Base-by-base conservation (phyloP, 768 basidiomycete genomes). In the Lactarius deliciosus region DNA sequence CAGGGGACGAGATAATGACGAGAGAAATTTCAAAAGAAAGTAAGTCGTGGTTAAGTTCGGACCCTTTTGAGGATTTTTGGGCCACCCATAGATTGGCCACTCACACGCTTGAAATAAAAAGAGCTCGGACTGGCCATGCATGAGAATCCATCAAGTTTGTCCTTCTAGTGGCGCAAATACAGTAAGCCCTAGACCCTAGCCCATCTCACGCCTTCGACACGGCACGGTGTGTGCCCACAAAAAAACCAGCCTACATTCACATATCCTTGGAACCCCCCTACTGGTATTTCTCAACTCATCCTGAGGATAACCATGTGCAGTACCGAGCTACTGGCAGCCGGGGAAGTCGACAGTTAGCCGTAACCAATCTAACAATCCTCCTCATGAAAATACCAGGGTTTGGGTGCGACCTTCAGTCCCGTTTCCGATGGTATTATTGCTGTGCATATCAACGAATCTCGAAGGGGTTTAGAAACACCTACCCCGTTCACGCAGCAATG, bases 401-500 rank as follows among this genome's bases (percentile, higher is more conserved):
- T 50, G 45, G 45, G 20, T 50, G n/a, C n/a, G 13, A 50, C 22
- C 22, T 11, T 25, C 47, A 22, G 11, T 22, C 22, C 47, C 5
- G 2, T 16, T 5, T 53, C 22, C n/a, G 2, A 5, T 25, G 22
- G 47, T 50, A 50, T 50, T 25, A 22, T 5, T 11, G 45, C 11
- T 22, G n/a, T 50, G 22, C 11, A 22, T 15, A 4, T 50, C 13
- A 15, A 53, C 45, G 20, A 22, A 47, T 47, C 10, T 47, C 3
- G n/a, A 47, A 25, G 15, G 22, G 6, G 5, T 15, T 50, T 28
- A 15, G 25, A 53, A 25, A 25, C 22, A 54, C 25, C 45, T 60
- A 36, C 38, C 28, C 38, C 43, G 5, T 61, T 54, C 66, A 63
- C 69, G 68, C 75, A 98, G 95, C 96, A 98, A 92, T 50, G 92